phyloP scores from a whole-genome alignment of 352 stramenopile genomes.

The Globisporangium paddicum region DNA sequence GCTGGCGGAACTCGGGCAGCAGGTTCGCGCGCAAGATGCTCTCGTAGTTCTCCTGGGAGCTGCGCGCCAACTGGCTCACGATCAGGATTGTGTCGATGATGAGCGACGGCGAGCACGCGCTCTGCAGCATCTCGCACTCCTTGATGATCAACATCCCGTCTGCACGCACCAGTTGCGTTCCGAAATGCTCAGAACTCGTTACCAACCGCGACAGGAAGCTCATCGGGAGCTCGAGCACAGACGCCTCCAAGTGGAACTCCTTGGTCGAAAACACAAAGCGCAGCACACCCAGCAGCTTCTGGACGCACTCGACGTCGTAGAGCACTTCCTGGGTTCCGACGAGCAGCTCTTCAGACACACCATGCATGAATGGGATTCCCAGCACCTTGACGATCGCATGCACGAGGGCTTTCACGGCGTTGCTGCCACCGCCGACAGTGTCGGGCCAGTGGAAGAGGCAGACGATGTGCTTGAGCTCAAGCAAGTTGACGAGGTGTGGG shows the following conservation, averaged over 20 bases:
- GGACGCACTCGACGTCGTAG: slow-evolving; percentile 62
- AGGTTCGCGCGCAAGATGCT: slow-evolving; percentile 52
- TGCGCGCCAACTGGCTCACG: slow-evolving; percentile 82
- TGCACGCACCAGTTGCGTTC: slow-evolving; percentile 64
- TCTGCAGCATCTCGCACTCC: slow-evolving; percentile 50
- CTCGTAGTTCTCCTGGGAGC: slow-evolving; percentile 68
- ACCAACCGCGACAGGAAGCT: slow-evolving; percentile 82
- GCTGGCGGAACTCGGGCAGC: slow-evolving; percentile 40
- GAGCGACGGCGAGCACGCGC: slow-evolving; percentile 44
- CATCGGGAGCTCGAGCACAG: slow-evolving; percentile 64
- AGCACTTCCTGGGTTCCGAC: slow-evolving; percentile 66
- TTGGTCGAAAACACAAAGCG: slow-evolving; percentile 54
- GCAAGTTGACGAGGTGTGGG: slow-evolving; percentile 49
- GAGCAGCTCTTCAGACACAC: slow-evolving; percentile 55
- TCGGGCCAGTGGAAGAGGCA: slow-evolving; percentile 75
- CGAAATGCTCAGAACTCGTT: slow-evolving; percentile 83
- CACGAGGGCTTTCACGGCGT: slow-evolving; percentile 78
- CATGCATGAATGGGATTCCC: slow-evolving; percentile 73
- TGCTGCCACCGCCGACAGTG: slow-evolving; percentile 64
- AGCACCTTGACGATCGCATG: slow-evolving; percentile 84
- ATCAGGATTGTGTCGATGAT: slow-evolving; percentile 83
- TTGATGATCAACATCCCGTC: slow-evolving; percentile 69
- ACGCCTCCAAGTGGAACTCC: slow-evolving; percentile 47
- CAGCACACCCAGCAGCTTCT: slow-evolving; percentile 60
- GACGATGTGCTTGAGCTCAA: slow-evolving; percentile 53